Evolutionary conservation across 2,329 filamentous ascomycete species (phyloP).

Genomic region (Eurotiales sp.): DNA sequence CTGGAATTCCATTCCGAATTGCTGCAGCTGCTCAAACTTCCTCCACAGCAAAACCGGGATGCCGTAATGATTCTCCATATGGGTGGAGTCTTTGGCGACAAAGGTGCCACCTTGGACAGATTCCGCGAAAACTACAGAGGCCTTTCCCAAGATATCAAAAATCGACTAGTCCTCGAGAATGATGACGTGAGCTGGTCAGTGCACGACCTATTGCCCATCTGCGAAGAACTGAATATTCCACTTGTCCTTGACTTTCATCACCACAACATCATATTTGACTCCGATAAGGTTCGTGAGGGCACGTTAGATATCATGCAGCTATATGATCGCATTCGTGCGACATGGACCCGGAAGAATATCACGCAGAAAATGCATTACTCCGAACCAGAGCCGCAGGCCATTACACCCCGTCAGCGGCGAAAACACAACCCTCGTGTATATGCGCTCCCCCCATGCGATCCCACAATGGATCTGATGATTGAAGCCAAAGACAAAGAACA

Average conservation of each 20-base stretch:
- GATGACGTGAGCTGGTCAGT: conserved; percentile 93
- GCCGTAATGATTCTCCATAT: conserved; percentile 94
- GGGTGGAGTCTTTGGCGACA: conserved; percentile 87
- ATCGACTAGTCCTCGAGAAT: conserved; percentile 83
- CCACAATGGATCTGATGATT: conserved; percentile 95
- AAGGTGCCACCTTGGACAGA: conserved; percentile 69
- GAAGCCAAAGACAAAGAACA: conserved; percentile 98
- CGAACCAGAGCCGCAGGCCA: conserved; percentile 70
- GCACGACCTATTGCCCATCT: conserved; percentile 83
- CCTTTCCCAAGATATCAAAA: conserved; percentile 68
- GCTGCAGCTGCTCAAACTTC: conserved; percentile 70
- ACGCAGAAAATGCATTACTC: conserved; percentile 97
- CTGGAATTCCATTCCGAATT: conserved; percentile 85
- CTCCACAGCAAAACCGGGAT: conserved; percentile 73
- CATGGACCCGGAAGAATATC: conserved; percentile 80
- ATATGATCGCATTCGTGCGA: conserved; percentile 73
- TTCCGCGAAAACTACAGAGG: conserved; percentile 71
- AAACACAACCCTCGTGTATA: conserved; percentile 81
- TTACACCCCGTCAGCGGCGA: conserved; percentile 72
- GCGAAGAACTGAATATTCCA: conserved; percentile 91
- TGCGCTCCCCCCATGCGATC: conserved; percentile 74
- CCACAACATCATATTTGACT: conserved; percentile 88
- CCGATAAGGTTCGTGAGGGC: conserved; percentile 69
- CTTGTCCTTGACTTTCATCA: conserved; percentile 92
- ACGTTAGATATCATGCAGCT: conserved; percentile 74